Evolutionary conservation across 2,329 filamentous ascomycete genomes (phyloP).

Genomic region (Cryphonectria nitschkei): DNA sequence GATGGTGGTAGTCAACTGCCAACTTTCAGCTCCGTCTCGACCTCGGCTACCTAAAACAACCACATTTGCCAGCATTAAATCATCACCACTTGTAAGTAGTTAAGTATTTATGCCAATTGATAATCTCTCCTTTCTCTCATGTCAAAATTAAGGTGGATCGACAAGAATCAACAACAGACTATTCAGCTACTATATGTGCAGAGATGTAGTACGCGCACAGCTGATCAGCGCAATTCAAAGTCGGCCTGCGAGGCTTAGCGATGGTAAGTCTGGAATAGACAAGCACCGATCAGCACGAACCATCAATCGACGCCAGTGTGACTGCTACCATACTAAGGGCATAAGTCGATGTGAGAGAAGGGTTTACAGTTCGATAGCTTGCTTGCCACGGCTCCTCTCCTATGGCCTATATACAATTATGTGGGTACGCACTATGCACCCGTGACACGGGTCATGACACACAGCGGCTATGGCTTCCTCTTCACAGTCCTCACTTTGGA

Average conservation of each 20-base stretch:
- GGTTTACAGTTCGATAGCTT: neutral
- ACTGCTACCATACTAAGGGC: neutral
- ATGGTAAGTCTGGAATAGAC: neutral
- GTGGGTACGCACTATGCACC: neutral
- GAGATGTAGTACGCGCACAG: neutral
- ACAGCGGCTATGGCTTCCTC: neutral
- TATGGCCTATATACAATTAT: neutral
- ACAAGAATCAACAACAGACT: neutral
- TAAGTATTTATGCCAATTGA: neutral
- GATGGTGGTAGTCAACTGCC: too few relatives aligned
- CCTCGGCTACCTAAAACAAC: neutral
- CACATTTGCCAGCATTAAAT: too few relatives aligned
- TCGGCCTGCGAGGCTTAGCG: neutral
- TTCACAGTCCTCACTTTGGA: neutral
- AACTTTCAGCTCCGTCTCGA: neutral
- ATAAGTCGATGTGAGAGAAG: neutral
- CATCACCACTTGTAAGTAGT: too few relatives aligned
- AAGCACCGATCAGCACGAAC: neutral
- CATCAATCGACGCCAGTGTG: neutral
- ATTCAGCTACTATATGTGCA: neutral
- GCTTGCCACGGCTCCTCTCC: neutral
- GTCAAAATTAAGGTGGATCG: neutral
- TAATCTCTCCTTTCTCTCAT: neutral
- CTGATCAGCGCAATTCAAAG: neutral
- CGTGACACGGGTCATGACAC: neutral